Conservation (phyloP, 1,284 basidiomycete genomes). For the Ceratobasidium sp. region DNA sequence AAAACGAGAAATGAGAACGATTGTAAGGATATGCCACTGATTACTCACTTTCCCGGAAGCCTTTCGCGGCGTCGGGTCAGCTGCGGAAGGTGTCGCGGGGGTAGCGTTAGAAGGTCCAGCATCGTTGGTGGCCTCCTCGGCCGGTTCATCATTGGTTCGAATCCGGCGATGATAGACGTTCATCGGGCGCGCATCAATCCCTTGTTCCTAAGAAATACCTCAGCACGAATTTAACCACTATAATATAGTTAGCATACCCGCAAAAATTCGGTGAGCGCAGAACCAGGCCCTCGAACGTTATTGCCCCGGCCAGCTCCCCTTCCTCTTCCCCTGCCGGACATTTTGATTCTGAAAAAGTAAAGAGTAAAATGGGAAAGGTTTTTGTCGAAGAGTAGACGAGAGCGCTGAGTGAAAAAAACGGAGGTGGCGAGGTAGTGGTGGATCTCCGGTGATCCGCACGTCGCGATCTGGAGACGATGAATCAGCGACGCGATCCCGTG, state of each 20-base stretch:
- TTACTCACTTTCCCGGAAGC: slow-evolving; percentile 31
- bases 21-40: slow-evolving; percentile 19
- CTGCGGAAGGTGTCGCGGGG: slow-evolving; percentile 38
- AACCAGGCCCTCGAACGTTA: slow-evolving; percentile 89
- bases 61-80: slow-evolving; percentile 19
- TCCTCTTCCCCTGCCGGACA: slow-evolving; percentile 39
- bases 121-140: slow-evolving; percentile 58
- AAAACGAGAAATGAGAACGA: slow-evolving; percentile 46
- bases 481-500: slow-evolving; percentile 26
- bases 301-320: slow-evolving; percentile 56
- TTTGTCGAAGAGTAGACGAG: too few relatives aligned
- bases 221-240: not conserved
- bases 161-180: slow-evolving; percentile 58
- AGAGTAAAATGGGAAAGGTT: not conserved
- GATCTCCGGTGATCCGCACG: slow-evolving; percentile 21
- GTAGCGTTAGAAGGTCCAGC: slow-evolving; percentile 44
- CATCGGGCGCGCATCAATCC: slow-evolving; percentile 79
- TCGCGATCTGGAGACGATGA: slow-evolving; percentile 35
- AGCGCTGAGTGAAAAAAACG: not conserved
- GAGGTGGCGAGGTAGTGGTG: slow-evolving; percentile 22
- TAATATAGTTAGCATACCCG: slow-evolving; percentile 66
- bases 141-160: slow-evolving; percentile 51
- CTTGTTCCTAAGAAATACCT: slow-evolving; percentile 70
- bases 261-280: slow-evolving; percentile 92
- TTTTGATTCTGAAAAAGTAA: not conserved